Evolutionary conservation across 495 filamentous ascomycete genomes (phyloP), one percentile per base, ranked within the genome.

Genomic region (Aspergillus carlsbadensis): DNA sequence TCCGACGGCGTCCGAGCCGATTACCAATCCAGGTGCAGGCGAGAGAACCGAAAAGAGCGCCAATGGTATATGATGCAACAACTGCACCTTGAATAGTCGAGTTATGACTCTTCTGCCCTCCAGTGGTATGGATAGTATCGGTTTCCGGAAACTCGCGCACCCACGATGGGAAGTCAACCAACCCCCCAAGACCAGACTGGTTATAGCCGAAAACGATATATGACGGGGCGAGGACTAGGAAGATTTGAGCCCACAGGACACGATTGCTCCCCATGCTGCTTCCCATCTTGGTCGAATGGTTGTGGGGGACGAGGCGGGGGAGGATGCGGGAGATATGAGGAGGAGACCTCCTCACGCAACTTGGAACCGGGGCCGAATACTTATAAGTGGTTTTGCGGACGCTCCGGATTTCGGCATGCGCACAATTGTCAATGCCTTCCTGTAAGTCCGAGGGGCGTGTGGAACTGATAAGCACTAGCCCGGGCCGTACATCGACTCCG

Each of bases 131-230:
- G 5, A 74, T 53, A 0, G 79, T 82, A 54, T 82, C 75, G 57
- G 79, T 78, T 45, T 70, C 40, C n/a, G 78, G 79, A 40, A 82
- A 81, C 5, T 72, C 67, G 36, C 61, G 60, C 14, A 71, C 66
- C 64, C 72, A 80, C 1, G 65, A 63, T 14, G 56, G 55, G 21
- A 71, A 52, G 10, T 62, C 63, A 2, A 66, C 54, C 24, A 69
- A 24, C 39, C 72, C 70, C 47, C 74, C 71, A 26, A 73, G 59
- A 24, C 71, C 73, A 15, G 76, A 70, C 39, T 80, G 70, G 50
- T 79, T 76, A 62, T 79, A 81, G 8, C 78, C 77, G 52, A 78
- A 77, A 13, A 79, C 55, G 40, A 75, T 41, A 41, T 17, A 41
- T 8, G 37, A 41, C 14, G 37, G 37, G 3, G 37, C 37, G n/a